Conservation (phyloP, 2,329 filamentous ascomycete genomes). For the Colletotrichum simmondsii region DNA sequence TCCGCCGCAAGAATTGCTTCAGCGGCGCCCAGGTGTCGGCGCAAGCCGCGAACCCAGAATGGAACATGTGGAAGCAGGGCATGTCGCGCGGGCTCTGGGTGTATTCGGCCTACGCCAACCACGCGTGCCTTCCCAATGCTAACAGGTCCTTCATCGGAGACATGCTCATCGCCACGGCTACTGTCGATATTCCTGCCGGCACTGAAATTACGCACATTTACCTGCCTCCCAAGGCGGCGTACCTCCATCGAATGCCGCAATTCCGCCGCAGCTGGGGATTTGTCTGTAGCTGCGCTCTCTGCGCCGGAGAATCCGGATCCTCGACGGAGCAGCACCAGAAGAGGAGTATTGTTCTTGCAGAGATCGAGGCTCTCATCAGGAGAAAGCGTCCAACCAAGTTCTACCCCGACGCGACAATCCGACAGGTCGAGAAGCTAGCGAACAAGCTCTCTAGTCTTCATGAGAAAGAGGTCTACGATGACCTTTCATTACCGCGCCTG, state of each 20-base stretch:
- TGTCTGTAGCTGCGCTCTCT: constrained; percentile 51
- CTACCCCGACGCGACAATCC: constrained; percentile 45
- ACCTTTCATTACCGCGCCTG: constrained; percentile 43
- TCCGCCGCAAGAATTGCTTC: constrained; percentile 54
- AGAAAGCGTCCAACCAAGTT: constrained; percentile 38
- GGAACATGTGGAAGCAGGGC: constrained; percentile 37
- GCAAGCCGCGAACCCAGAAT: constrained; percentile 40
- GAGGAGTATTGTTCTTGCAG: constrained; percentile 37
- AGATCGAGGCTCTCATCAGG: constrained; percentile 43
- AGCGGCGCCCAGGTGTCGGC: constrained; percentile 45
- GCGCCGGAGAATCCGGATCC: constrained; percentile 43
- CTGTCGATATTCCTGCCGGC: constrained; percentile 46
- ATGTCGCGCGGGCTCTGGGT: constrained; percentile 45
- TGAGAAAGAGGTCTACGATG: constrained; percentile 43
- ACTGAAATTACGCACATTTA: constrained; percentile 53
- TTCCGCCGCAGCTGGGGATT: constrained; percentile 51
- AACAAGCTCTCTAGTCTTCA: constrained; percentile 45
- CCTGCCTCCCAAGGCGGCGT: constrained; percentile 45
- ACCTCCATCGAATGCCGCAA: constrained; percentile 39
- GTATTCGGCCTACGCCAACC: constrained; percentile 49
- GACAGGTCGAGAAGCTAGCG: constrained; percentile 43
- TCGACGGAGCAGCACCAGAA: constrained; percentile 34
- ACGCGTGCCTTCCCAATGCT: constrained; percentile 47
- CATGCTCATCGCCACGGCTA: constrained; percentile 46
- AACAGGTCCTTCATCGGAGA: constrained; percentile 48